Base-by-base conservation (phyloP, 2,329 filamentous ascomycete species). In the Emmonsia crescens region DNA sequence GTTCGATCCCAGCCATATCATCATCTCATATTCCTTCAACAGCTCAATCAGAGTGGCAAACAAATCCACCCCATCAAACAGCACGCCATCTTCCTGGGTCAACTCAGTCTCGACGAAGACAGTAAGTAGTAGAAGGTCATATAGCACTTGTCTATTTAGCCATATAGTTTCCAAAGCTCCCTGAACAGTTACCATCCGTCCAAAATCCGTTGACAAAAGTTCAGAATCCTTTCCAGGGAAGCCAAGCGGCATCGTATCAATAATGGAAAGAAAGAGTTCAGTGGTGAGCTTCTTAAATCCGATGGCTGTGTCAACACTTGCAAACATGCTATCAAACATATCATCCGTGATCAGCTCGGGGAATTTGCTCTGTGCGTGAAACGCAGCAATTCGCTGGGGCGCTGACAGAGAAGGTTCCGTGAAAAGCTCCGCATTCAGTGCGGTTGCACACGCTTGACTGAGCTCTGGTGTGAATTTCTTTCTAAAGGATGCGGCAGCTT, bases 91-190 rank as follows among this genome's bases (percentile, higher is more conserved):
- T 49, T 87, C 85, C 66, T 86, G 83, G 62, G 92, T 88, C 60
- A 89, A 83, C 70, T 94, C 90, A 46, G 86, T 87, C 72, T 94
- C 88, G 81, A 97, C 88, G 73, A 96, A 91, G 10, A 94, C 82
- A 19, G 96, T 80, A 6, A 99, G 81, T 2, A 94, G 82, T 2
- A 97, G 78, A 62, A 97, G 83, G 69, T 93, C 91, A 64, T 95
- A 85, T 58, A 95, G 85, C 9, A 94, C 79, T 63, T 84, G 84
- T 76, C 86, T 86, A 63, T 89, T 87, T 38, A 89, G 76, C 58
- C 88, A 82, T 6, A 94, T 82, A 14, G 84, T 87, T 70, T 97
- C 91, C 69, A 93, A 88, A 0, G 89, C 85, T 6, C 90, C 87
- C 64, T 86, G 86, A 12, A 96, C 83, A 16, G 91, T 79, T 1